phyloP scores from a whole-genome alignment of 495 filamentous ascomycete species.

The Podospora anserina region DNA sequence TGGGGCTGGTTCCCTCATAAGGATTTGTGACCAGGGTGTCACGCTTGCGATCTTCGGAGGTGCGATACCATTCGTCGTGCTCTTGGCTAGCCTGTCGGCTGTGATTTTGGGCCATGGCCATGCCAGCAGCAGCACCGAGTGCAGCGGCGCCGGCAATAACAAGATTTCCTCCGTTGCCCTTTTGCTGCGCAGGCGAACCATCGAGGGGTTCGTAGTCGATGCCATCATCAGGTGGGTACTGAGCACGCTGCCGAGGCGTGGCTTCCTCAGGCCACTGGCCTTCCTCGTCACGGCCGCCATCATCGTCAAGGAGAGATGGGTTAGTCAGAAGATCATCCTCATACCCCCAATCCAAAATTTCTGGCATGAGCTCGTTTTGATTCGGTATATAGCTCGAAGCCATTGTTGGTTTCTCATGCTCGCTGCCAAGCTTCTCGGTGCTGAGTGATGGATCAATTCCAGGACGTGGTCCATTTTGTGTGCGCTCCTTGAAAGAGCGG shows the following conservation, averaged over 20 bases:
- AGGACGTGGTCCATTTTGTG: constrained; percentile 45
- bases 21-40: constrained; percentile 57
- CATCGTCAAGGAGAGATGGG: constrained; percentile 42
- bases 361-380: constrained; percentile 60
- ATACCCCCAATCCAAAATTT: constrained; percentile 56
- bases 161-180: constrained; percentile 9
- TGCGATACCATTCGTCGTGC: constrained; percentile 53
- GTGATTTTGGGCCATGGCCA: constrained; percentile 45
- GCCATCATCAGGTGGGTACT: constrained; percentile 37
- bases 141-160: constrained; percentile 40
- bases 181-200: constrained; percentile 14
- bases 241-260: constrained; percentile 39
- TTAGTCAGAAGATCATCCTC: constrained; percentile 54
- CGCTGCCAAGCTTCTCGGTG: constrained; percentile 57
- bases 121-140: constrained; percentile 41
- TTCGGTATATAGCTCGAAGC: constrained; percentile 62
- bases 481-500: constrained; percentile 56
- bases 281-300: constrained; percentile 32
- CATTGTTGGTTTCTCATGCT: constrained; percentile 56
- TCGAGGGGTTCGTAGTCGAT: constrained; percentile 32
- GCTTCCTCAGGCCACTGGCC: constrained; percentile 39
- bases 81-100: constrained; percentile 50
- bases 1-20: constrained; percentile 55
- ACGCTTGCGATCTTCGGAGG: constrained; percentile 52
- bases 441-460: constrained; percentile 69